Evolutionary conservation across 176 grass and related monocot species (phyloP).

Genomic region (Oryza meyeriana): DNA sequence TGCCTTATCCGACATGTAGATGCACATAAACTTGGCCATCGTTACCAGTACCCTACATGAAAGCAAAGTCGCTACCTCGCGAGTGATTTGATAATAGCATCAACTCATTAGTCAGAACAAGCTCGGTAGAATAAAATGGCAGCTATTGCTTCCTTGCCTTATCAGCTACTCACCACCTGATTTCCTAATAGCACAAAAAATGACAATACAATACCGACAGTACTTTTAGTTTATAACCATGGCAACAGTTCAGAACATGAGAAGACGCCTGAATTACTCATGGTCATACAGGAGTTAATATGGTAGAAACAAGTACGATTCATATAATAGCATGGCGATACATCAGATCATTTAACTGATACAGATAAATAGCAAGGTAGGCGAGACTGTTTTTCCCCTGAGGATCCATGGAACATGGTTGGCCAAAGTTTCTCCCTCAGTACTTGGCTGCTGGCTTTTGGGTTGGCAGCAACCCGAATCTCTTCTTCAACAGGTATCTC

Average conservation of each 20-base stretch:
- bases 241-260: neutral
- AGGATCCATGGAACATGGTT: neutral
- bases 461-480: slow-evolving; percentile 87
- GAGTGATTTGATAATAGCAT: neutral
- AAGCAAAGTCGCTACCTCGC: neutral
- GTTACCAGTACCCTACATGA: neutral
- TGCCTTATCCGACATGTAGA: no score
- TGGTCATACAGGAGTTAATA: neutral
- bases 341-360: neutral
- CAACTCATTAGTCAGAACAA: neutral
- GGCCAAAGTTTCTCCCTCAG: slow-evolving; percentile 22
- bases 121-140: neutral
- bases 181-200: neutral
- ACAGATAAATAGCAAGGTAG: neutral
- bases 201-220: neutral
- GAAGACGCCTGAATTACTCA: neutral
- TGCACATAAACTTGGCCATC: neutral
- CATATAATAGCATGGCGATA: slow-evolving; percentile 9
- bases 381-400: neutral
- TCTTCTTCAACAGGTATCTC: slow-evolving; percentile 82
- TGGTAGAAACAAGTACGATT: neutral
- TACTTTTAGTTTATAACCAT: neutral
- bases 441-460: slow-evolving; percentile 72
- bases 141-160: neutral
- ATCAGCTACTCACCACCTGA: neutral